phyloP scores from a whole-genome alignment of 768 basidiomycete genomes.

The Zangia roseola region DNA sequence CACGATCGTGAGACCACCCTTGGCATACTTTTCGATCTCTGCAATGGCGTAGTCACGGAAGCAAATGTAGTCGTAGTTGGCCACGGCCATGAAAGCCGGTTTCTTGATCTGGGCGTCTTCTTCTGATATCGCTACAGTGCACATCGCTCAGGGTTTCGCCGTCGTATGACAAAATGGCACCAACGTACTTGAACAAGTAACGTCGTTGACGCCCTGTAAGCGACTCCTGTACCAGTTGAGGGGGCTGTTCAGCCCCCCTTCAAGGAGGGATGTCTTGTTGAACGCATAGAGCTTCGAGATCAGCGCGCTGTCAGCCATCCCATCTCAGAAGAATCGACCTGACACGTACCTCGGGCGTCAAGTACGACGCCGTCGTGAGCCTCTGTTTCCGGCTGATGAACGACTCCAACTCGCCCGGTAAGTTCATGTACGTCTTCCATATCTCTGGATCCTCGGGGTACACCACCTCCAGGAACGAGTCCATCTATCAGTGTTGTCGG shows the following conservation, averaged over 20 bases:
- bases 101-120: constrained; percentile 29
- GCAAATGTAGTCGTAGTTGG: constrained; percentile 36
- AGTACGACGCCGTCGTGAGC: constrained; percentile 28
- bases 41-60: constrained; percentile 22
- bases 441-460: constrained; percentile 34
- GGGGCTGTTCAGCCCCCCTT: constrained; percentile 34
- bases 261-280: constrained; percentile 25
- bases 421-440: constrained; percentile 37
- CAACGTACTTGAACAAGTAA: constrained; percentile 29
- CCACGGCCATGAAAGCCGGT: constrained; percentile 39
- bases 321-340: not conserved
- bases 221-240: constrained; percentile 39
- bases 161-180: not conserved
- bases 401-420: constrained; percentile 34
- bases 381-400: constrained; percentile 26
- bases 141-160: not conserved
- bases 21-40: constrained; percentile 27
- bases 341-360: constrained; percentile 32
- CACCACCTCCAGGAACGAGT: constrained; percentile 37
- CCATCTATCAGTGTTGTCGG: constrained; percentile 28
- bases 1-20: constrained; percentile 27
- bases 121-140: constrained; percentile 19
- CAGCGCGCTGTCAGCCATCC: not conserved
- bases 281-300: constrained; percentile 27
- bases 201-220: constrained; percentile 26